Evolutionary conservation across 257 asterid species (phyloP).

Genomic region (Pogostemon cablin): DNA sequence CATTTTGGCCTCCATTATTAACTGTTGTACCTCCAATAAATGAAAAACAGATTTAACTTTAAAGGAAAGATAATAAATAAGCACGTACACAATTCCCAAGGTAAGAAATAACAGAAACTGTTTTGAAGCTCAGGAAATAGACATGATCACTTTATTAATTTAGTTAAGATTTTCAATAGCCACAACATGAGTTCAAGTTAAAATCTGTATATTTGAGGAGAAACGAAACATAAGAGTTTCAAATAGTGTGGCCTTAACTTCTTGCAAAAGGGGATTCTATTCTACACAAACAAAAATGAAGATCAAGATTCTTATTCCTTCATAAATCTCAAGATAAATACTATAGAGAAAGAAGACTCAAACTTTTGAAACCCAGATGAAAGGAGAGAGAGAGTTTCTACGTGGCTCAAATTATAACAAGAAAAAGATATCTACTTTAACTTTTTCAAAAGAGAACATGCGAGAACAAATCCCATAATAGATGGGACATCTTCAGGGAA

Average conservation of each 20-base stretch:
- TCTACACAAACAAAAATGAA: constrained; percentile 28
- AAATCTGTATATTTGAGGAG: constrained; percentile 6
- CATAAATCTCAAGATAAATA: constrained; percentile 15
- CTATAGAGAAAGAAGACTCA: constrained; percentile 11
- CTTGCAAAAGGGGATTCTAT: constrained; percentile 37
- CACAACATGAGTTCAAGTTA: constrained; percentile 22
- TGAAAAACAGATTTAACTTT: constrained; percentile 3
- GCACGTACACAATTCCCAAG: not conserved
- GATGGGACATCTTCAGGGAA: constrained; percentile 15
- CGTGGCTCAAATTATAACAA: constrained; percentile 35
- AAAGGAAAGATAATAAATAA: constrained; percentile 24
- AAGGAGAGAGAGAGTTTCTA: constrained; percentile 6
- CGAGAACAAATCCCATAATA: constrained; percentile 31
- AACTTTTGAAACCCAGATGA: not conserved
- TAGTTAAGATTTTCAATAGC: constrained; percentile 17
- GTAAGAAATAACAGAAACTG: not conserved
- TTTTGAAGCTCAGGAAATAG: constrained; percentile 11
- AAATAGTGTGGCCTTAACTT: constrained; percentile 29
- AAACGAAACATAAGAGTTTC: not conserved
- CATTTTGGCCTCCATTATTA: constrained; percentile 49
- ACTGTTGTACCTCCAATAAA: constrained; percentile 39
- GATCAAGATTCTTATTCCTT: constrained; percentile 36
- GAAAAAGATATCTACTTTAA: constrained; percentile 16
- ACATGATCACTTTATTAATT: not conserved
- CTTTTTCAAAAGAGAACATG: not conserved